Percentiles rank a stretch among this genome's conserved stretches.
Conservation (phyloP, 1,284 basidiomycete species). For the Phylloboletellus chloephorus region DNA sequence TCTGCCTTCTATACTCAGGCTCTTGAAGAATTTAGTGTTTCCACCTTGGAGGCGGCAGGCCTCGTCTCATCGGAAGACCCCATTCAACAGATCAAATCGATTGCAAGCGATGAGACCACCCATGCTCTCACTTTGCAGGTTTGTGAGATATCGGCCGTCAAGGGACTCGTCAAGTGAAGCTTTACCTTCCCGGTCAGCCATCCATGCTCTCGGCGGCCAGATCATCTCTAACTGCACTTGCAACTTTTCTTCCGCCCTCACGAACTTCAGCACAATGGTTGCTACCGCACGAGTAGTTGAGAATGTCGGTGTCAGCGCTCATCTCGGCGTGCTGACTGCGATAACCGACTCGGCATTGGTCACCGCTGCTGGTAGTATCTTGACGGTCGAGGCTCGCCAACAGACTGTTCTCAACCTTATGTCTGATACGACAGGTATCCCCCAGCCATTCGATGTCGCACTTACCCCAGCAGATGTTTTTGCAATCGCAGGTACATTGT, state of each 20-base stretch:
- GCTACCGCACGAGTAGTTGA: conserved; percentile 76
- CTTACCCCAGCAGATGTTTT: conserved; percentile 67
- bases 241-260: conserved; percentile 61
- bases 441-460: conserved; percentile 67
- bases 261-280: conserved; percentile 67
- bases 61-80: conserved; percentile 55
- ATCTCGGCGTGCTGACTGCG: conserved; percentile 70
- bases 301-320: conserved; percentile 72
- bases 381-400: conserved; percentile 80
- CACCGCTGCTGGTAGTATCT: conserved; percentile 67
- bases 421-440: conserved; percentile 54
- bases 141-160: conserved; percentile 18
- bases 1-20: conserved; percentile 65
- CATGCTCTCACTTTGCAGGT: conserved; percentile 55
- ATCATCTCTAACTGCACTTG: conserved; percentile 61
- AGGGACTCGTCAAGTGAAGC: background rate
- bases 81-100: conserved; percentile 56
- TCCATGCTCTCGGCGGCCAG: conserved; percentile 49
- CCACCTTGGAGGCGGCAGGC: conserved; percentile 66
- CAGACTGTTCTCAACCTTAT: conserved; percentile 73
- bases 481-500: conserved; percentile 67
- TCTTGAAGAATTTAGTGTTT: conserved; percentile 57
- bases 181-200: conserved; percentile 34
- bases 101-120: conserved; percentile 58
- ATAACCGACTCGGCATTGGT: conserved; percentile 61